Percentiles rank a stretch among this genome's conserved stretches.
phyloP scores from a whole-genome alignment of 768 basidiomycete species.

The Tulasnella sp. region DNA sequence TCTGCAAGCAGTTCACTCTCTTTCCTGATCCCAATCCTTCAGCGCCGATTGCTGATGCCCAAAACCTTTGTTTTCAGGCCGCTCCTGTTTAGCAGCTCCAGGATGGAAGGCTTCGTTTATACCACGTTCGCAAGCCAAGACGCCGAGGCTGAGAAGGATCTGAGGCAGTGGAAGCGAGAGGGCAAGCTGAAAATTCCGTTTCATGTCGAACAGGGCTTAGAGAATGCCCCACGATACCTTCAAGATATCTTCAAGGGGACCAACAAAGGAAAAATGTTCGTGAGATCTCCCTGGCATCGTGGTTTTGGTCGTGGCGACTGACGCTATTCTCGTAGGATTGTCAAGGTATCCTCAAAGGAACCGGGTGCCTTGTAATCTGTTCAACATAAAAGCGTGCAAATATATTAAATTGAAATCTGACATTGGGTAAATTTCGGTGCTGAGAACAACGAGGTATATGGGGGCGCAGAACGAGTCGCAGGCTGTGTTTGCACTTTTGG shows the following conservation, averaged over 20 bases:
- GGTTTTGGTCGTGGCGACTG: no score
- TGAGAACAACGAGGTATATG: no score
- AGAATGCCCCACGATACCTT: slow-evolving; percentile 60
- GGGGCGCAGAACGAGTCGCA: no score
- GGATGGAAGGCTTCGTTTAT: slow-evolving; percentile 77
- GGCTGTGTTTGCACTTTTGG: no score
- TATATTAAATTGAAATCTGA: no score
- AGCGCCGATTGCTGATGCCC: slow-evolving; percentile 35
- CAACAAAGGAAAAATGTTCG: slow-evolving; percentile 66
- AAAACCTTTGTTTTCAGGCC: slow-evolving; percentile 24
- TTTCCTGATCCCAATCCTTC: slow-evolving; percentile 57
- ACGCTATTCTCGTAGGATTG: no score
- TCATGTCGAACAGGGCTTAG: slow-evolving; percentile 65
- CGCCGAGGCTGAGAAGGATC: slow-evolving; percentile 44
- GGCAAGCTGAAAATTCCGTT: slow-evolving; percentile 69
- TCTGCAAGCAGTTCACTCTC: slow-evolving; percentile 25
- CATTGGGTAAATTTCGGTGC: no score
- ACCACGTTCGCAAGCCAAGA: slow-evolving; percentile 64
- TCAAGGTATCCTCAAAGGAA: no score
- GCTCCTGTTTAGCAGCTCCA: slow-evolving; percentile 67
- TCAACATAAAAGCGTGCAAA: no score
- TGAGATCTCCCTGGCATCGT: slow-evolving; percentile 5
- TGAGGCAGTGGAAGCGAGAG: slow-evolving; percentile 45
- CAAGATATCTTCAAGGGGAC: slow-evolving; percentile 61
- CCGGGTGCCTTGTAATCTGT: no score